A percentile compares a stretch with the other conserved stretches of the same genome.
phyloP scores from a whole-genome alignment of 345 rosid genomes.

The Chamaenerion angustifolium region DNA sequence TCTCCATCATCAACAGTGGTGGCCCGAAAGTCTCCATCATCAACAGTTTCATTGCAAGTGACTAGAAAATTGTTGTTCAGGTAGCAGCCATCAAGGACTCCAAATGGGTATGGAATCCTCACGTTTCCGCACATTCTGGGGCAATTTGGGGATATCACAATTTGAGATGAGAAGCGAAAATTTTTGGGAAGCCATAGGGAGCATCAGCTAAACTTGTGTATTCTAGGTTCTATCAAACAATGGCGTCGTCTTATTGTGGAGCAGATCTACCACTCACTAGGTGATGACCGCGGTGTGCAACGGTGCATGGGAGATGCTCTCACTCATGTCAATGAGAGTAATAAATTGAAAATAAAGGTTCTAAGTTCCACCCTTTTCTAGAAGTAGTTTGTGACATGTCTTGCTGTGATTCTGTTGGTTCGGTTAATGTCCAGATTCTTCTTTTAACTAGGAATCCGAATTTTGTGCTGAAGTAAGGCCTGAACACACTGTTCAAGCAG shows the following conservation, averaged over 20 bases:
- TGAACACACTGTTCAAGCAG: constrained; percentile 9
- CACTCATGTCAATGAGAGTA: constrained; percentile 12
- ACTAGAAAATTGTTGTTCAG: not conserved
- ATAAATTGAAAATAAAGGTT: constrained; percentile 23
- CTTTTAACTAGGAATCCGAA: constrained; percentile 31
- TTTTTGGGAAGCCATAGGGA: no score
- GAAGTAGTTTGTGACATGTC: not conserved
- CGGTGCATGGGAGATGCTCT: constrained; percentile 37
- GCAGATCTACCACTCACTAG: constrained; percentile 28
- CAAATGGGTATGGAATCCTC: not conserved
- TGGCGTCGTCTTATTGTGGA: constrained; percentile 33
- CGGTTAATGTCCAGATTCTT: constrained; percentile 4
- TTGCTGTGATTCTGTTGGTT: no score
- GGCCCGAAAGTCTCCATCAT: no score
- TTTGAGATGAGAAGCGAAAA: not conserved
- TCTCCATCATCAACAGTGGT: no score
- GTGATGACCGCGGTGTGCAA: constrained; percentile 31
- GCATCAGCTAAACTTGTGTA: no score
- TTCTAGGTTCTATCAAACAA: not conserved
- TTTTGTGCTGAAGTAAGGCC: constrained; percentile 16
- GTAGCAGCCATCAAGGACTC: constrained; percentile 1
- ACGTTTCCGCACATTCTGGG: not conserved
- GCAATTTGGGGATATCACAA: not conserved
- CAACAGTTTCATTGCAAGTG: constrained; percentile 2
- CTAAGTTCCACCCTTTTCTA: constrained; percentile 6